Evolutionary conservation across 2,329 filamentous ascomycete genomes (phyloP).

Genomic region (Pseudogymnoascus sp.): DNA sequence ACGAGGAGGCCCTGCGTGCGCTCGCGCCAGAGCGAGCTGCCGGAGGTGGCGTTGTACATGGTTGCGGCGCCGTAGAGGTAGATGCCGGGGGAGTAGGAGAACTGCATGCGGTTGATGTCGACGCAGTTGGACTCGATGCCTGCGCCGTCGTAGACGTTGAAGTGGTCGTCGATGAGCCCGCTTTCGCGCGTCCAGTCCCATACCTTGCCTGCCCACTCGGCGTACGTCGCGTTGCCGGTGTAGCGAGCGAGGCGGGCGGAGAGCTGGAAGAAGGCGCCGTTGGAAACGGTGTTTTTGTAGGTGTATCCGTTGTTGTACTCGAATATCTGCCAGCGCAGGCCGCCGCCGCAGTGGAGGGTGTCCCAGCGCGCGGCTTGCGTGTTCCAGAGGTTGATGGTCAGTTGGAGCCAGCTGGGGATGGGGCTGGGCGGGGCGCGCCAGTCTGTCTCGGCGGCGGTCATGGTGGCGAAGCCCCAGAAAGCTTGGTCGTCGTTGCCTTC

Average conservation of each 20-base stretch:
- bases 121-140: conserved; percentile 45
- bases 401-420: conserved; percentile 55
- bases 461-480: conserved; percentile 63
- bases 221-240: conserved; percentile 59
- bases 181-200: conserved; percentile 57
- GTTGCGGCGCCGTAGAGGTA: conserved; percentile 59
- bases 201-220: conserved; percentile 59
- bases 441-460: conserved; percentile 62
- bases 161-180: conserved; percentile 49
- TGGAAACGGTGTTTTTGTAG: conserved; percentile 78
- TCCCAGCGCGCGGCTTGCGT: conserved; percentile 67
- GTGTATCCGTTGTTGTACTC: conserved; percentile 67
- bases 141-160: conserved; percentile 57
- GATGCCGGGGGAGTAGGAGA: conserved; percentile 60
- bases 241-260: conserved; percentile 66
- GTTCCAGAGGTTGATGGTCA: conserved; percentile 67
- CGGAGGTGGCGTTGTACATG: conserved; percentile 53
- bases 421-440: conserved; percentile 47
- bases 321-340: conserved; percentile 77
- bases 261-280: conserved; percentile 77
- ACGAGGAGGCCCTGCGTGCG: conserved; percentile 46
- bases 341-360: conserved; percentile 57
- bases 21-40: conserved; percentile 45
- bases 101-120: conserved; percentile 46
- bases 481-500: conserved; percentile 71